These are phyloP conservation scores for Talaromyces adpressus DNA, from an alignment of 495 filamentous ascomycete species.

Conservation along the genomic window DNA sequence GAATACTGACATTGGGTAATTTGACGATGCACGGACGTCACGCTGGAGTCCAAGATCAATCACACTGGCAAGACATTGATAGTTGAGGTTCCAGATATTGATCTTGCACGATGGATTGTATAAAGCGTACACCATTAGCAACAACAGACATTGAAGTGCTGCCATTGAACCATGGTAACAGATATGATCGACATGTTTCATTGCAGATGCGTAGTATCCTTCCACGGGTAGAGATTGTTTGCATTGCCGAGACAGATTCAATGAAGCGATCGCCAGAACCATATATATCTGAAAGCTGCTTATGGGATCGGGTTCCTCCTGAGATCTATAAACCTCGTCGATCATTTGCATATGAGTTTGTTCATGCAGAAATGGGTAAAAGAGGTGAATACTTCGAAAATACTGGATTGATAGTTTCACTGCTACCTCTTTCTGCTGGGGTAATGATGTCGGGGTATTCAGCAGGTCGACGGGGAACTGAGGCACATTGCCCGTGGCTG, in stretches of 20 bases:
- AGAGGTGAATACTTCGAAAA: constrained; percentile 32
- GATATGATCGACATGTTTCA: constrained; percentile 28
- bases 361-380: constrained; percentile 37
- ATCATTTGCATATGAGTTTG: constrained; percentile 29
- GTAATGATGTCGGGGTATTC: constrained; percentile 26
- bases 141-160: constrained; percentile 33
- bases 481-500: background rate
- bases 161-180: constrained; percentile 31
- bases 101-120: constrained; percentile 37
- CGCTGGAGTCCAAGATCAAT: constrained; percentile 42
- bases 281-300: constrained; percentile 36
- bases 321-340: constrained; percentile 21
- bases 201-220: constrained; percentile 37
- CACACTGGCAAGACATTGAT: constrained; percentile 38
- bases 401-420: constrained; percentile 32
- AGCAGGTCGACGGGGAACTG: constrained; percentile 23
- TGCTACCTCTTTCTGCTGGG: constrained; percentile 26
- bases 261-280: constrained; percentile 37
- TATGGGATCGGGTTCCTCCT: constrained; percentile 12
- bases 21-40: constrained; percentile 25
- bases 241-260: constrained; percentile 32
- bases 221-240: constrained; percentile 35
- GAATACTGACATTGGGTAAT: constrained; percentile 28
- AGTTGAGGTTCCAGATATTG: constrained; percentile 43
- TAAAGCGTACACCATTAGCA: constrained; percentile 41